Conservation (phyloP, 2,329 filamentous ascomycete species). For the Alternaria gansuensis region DNA sequence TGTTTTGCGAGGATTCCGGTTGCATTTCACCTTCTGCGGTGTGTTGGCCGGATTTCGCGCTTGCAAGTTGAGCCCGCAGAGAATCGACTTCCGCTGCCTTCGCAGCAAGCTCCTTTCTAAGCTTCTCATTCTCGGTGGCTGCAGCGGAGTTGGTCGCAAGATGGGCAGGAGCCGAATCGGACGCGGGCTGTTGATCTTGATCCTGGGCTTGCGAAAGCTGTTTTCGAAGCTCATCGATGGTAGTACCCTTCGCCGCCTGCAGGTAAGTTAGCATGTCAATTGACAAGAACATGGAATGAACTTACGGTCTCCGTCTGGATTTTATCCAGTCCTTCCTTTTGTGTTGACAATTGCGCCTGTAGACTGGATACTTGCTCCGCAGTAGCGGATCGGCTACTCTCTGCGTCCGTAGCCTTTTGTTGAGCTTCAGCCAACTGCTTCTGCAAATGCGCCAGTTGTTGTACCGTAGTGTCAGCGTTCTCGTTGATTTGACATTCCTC, state of each 20-base stretch:
- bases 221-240: constrained; percentile 47
- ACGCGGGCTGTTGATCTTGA: constrained; percentile 24
- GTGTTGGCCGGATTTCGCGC: constrained; percentile 22
- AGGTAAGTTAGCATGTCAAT: constrained; percentile 24
- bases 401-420: constrained; percentile 31
- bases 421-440: constrained; percentile 50
- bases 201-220: constrained; percentile 45
- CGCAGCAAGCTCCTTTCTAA: constrained; percentile 52
- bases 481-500: constrained; percentile 61
- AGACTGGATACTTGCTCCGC: constrained; percentile 49
- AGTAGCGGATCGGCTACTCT: constrained; percentile 53
- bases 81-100: constrained; percentile 59
- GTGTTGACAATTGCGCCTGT: constrained; percentile 56
- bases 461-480: constrained; percentile 31
- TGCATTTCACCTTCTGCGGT: constrained; percentile 18
- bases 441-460: constrained; percentile 51
- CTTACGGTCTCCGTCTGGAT: constrained; percentile 67
- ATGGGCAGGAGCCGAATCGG: constrained; percentile 17
- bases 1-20: constrained; percentile 59
- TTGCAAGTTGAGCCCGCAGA: constrained; percentile 52
- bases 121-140: constrained; percentile 31
- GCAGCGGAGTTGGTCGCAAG: constrained; percentile 14
- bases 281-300: background rate
- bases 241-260: constrained; percentile 54
- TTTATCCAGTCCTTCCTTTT: constrained; percentile 70